Conservation (phyloP, 768 basidiomycete species). For the Naganishia friedmannii region DNA sequence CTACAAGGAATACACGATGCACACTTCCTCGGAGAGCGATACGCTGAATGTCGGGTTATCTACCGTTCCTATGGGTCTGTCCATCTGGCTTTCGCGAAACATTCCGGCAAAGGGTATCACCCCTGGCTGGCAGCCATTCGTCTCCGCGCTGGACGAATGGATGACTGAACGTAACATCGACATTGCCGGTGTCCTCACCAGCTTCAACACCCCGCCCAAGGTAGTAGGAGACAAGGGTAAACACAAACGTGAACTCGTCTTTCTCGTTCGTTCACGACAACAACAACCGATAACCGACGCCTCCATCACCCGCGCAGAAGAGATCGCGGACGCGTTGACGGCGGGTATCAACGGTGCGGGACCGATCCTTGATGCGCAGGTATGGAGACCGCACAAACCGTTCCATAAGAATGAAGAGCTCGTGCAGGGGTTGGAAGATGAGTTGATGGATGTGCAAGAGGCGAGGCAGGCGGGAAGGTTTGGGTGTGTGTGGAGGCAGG, state of each 20-base stretch:
- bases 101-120: slow-evolving; percentile 1
- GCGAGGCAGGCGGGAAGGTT: slow-evolving; percentile 32
- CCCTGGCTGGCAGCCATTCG: slow-evolving; percentile 49
- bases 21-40: slow-evolving; percentile 55
- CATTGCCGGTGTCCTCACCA: slow-evolving; percentile 75
- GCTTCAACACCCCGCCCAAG: slow-evolving; percentile 55
- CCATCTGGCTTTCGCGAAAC: slow-evolving; percentile 59
- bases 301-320: slow-evolving; percentile 36
- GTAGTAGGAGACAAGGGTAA: slow-evolving; percentile 63
- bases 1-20: slow-evolving; percentile 78
- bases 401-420: slow-evolving; percentile 34
- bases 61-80: slow-evolving; percentile 71
- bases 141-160: slow-evolving; percentile 58
- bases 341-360: slow-evolving; percentile 61
- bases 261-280: slow-evolving; percentile 65
- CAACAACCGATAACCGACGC: slow-evolving; percentile 52
- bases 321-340: slow-evolving; percentile 59
- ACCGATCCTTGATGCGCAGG: slow-evolving; percentile 56
- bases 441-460: slow-evolving; percentile 4
- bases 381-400: slow-evolving; percentile 53
- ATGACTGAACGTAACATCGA: slow-evolving; percentile 65
- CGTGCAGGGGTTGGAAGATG: slow-evolving; percentile 29
- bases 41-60: slow-evolving; percentile 69
- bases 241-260: slow-evolving; percentile 29
- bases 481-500: slow-evolving; percentile 53